These are phyloP conservation scores for Phytopythium aichiense DNA, from an alignment of 352 stramenopile species.

Conservation along the genomic window DNA sequence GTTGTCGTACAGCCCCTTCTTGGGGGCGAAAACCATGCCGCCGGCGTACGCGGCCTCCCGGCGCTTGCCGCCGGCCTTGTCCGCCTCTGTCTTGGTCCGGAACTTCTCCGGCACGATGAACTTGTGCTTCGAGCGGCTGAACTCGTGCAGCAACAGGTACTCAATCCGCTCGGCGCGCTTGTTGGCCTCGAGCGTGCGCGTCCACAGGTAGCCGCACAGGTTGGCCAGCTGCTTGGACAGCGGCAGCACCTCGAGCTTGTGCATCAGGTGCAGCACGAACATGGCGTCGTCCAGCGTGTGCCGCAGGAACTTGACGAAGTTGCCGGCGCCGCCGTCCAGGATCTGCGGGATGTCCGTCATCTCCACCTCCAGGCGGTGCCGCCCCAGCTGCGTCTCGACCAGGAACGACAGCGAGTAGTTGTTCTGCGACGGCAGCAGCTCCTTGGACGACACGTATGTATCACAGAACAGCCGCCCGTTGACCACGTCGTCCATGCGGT, in stretches of 20 bases:
- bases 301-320: conserved; percentile 92
- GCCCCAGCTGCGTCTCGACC: conserved; percentile 88
- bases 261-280: conserved; percentile 96
- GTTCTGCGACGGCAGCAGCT: conserved; percentile 96
- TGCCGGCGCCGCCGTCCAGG: conserved; percentile 79
- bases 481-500: conserved; percentile 85
- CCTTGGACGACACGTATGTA: conserved; percentile 97
- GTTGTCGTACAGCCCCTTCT: conserved; percentile 99
- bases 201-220: conserved; percentile 98
- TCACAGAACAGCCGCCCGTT: conserved; percentile 97
- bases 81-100: conserved; percentile 59
- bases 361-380: conserved; percentile 90
- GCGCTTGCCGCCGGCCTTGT: conserved; percentile 51
- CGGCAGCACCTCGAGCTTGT: conserved; percentile 97
- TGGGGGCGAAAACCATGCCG: conserved; percentile 99
- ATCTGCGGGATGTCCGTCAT: conserved; percentile 95
- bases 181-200: conserved; percentile 93
- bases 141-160: conserved; percentile 99
- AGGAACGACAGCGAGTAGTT: conserved; percentile 97
- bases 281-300: conserved; percentile 96
- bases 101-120: conserved; percentile 97
- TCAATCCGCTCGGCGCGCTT: conserved; percentile 99
- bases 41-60: conserved; percentile 95
- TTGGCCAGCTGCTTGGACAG: conserved; percentile 98
- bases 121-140: conserved; percentile 93